Percentiles rank a stretch among this genome's conserved stretches.
Evolutionary conservation across 345 rosid species (phyloP).

Genomic region (Eucalyptus cloeziana): DNA sequence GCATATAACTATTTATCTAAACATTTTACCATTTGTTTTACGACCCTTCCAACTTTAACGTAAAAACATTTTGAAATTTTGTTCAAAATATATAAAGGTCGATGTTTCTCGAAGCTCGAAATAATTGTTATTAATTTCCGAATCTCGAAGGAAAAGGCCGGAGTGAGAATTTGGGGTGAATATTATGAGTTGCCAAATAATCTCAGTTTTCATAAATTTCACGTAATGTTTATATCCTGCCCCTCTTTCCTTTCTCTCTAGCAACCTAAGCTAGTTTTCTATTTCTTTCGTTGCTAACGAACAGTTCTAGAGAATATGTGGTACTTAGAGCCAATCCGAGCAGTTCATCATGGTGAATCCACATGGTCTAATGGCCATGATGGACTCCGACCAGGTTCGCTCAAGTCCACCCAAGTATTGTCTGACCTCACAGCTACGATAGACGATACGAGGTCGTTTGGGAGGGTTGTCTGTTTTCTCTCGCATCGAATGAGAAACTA

Average conservation of each 20-base stretch:
- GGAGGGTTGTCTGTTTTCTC: background rate
- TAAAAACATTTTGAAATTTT: background rate
- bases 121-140: rapidly evolving
- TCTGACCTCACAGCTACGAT: background rate
- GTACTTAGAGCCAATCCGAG: background rate
- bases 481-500: background rate
- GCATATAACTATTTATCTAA: background rate
- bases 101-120: background rate
- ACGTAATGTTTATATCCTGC: background rate
- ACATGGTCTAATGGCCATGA: background rate
- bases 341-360: background rate
- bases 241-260: background rate
- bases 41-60: background rate
- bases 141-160: rapidly evolving
- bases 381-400: too few relatives aligned
- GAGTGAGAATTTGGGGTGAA: background rate
- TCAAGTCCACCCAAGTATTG: background rate
- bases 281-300: rapidly evolving
- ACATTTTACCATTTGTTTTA: background rate
- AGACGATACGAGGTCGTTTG: background rate
- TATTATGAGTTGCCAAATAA: background rate
- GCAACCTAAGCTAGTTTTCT: background rate
- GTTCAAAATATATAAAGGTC: background rate
- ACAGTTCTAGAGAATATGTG: rapidly evolving
- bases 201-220: background rate